Evolutionary conservation across 2,329 filamentous ascomycete genomes (phyloP), one percentile per base, ranked within the genome.

Genomic region (Colletotrichum theobromicola): DNA sequence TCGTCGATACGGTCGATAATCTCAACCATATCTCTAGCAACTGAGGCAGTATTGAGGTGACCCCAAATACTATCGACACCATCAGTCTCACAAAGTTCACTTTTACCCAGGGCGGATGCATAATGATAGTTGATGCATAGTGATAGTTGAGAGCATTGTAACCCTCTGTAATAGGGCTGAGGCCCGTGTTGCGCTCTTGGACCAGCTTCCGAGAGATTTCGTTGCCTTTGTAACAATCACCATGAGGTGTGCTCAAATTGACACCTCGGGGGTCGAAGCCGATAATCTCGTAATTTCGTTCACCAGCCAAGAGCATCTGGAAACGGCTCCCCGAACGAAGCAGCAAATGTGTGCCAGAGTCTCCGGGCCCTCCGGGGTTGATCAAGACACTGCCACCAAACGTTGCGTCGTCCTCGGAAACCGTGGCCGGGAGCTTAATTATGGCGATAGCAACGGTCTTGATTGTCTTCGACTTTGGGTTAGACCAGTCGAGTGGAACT

Each of bases 401-500:
- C 15, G 74, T 69, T 8, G 78, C 78, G 72, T 82, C 80, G 35
- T 76, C 63, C 28, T 79, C 80, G 3, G 79, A 67, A 16, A 84
- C 83, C 2, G 74, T 75, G 32, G 83, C 81, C 5, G 82, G 82
- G 7, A 82, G 78, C 34, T 79, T 81, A 35, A 80, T 76, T 61
- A 85, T 79, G 61, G 84, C 83, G 28, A 86, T 73, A 24, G 79
- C 80, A 26, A 82, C 80, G 1, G 77, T 63, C n/a, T 4, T n/a
- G 28, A 58, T 67, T n/a, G 28, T 58, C 16, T 34, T 58, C 32
- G 32, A 13, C 0, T 83, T 77, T 6, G 77, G 9, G 0, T 12
- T 46, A 18, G 37, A 79, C 84, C 85, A 88, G 79, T 88, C 82
- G 28, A 88, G 81, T 1, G 86, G 85, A 6, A 88, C 82, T 3